phyloP scores from a whole-genome alignment of 2,329 filamentous ascomycete species.

The Sporothrix phasma region DNA sequence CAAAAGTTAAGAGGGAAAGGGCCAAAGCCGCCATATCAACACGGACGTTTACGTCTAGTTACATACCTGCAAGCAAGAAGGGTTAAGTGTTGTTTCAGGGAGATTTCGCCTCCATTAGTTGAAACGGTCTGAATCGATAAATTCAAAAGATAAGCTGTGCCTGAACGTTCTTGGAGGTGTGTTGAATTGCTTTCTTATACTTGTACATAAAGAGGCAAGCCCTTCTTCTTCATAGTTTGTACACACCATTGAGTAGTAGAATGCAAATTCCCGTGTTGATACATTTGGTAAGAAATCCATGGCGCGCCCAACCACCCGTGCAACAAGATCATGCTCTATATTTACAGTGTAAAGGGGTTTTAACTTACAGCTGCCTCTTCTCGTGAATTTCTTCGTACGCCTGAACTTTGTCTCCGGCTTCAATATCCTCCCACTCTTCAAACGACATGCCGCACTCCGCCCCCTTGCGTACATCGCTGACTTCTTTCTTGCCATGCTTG shows the following conservation, averaged over 20 bases:
- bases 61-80: conserved; percentile 39
- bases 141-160: neutral
- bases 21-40: conserved; percentile 38
- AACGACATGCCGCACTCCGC: conserved; percentile 90
- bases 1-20: conserved; percentile 47
- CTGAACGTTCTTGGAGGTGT: neutral
- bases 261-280: neutral
- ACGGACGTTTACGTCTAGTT: conserved; percentile 41
- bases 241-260: neutral
- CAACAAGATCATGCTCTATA: neutral
- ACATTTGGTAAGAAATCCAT: neutral
- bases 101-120: neutral
- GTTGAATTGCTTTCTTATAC: neutral
- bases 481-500: conserved; percentile 88
- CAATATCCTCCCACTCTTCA: conserved; percentile 65
- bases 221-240: neutral
- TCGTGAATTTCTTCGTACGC: conserved; percentile 71
- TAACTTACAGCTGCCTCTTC: conserved; percentile 47
- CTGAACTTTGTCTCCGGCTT: conserved; percentile 77
- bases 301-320: neutral
- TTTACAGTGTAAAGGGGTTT: neutral
- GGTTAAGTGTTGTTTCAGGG: conserved; percentile 25
- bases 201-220: neutral
- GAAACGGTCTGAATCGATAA: neutral
- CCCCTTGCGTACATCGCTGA: conserved; percentile 80